phyloP scores from a whole-genome alignment of 495 filamentous ascomycete species.

The Terfezia claveryi region DNA sequence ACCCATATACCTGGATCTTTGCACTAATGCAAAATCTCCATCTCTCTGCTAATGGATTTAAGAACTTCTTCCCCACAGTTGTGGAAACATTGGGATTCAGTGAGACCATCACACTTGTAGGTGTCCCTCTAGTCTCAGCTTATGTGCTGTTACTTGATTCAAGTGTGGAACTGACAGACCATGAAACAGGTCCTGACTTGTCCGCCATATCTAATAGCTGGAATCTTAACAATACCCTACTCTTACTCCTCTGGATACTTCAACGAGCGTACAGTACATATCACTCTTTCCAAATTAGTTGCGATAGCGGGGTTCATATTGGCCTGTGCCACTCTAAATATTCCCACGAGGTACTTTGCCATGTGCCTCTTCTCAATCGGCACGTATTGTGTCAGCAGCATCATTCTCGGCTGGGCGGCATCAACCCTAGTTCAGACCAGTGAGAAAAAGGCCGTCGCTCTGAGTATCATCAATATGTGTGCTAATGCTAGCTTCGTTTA shows the following conservation, averaged over 20 bases:
- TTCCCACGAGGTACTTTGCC: slow-evolving; percentile 20
- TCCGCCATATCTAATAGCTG: slow-evolving; percentile 22
- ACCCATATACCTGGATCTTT: slow-evolving; percentile 25
- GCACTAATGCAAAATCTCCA: slow-evolving; percentile 3
- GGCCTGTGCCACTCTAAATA: slow-evolving; percentile 17
- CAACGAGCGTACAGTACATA: slow-evolving; percentile 26
- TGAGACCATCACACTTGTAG: neutral
- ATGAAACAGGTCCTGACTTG: slow-evolving; percentile 13
- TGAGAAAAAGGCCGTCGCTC: slow-evolving; percentile 17
- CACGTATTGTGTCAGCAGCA: slow-evolving; percentile 21
- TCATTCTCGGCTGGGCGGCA: slow-evolving; percentile 23
- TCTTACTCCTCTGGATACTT: slow-evolving; percentile 18
- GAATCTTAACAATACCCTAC: slow-evolving; percentile 15
- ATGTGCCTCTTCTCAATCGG: slow-evolving; percentile 21
- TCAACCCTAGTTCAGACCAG: slow-evolving; percentile 20
- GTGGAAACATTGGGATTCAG: neutral
- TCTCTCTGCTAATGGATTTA: slow-evolving; percentile 8
- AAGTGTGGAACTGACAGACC: neutral
- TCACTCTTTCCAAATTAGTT: slow-evolving; percentile 14
- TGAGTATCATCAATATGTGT: slow-evolving; percentile 6
- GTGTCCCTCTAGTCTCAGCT: neutral
- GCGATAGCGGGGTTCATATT: slow-evolving; percentile 24
- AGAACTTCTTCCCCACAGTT: slow-evolving; percentile 4
- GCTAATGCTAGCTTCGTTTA: slow-evolving; percentile 6
- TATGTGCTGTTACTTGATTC: too few relatives aligned